A percentile compares a stretch with the other conserved stretches of the same genome.
Evolutionary conservation across 2,329 filamentous ascomycete genomes (phyloP).

Genomic region (Sclerotinia spermophila): DNA sequence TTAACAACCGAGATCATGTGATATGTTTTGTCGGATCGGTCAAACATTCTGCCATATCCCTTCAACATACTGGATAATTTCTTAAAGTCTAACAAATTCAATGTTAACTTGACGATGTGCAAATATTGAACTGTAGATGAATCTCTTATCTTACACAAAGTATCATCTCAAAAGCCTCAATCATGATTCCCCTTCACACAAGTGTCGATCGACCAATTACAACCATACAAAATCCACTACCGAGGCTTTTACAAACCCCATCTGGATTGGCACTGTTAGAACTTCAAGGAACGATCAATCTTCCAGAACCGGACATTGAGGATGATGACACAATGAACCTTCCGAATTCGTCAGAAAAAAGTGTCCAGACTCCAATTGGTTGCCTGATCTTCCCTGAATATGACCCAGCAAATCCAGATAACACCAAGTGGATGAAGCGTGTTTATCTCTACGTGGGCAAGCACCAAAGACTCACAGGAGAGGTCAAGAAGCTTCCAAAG

Average conservation of each 20-base stretch:
- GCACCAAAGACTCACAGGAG: conserved; percentile 83
- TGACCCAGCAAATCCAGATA: conserved; percentile 49
- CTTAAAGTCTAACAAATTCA: background rate
- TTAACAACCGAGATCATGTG: conserved; percentile 17
- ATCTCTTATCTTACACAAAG: background rate
- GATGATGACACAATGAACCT: conserved; percentile 24
- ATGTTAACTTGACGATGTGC: background rate
- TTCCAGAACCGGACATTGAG: conserved; percentile 49
- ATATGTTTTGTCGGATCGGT: background rate
- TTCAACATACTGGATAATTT: background rate
- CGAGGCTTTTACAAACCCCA: conserved; percentile 81
- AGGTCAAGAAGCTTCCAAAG: conserved; percentile 80
- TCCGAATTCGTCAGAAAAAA: conserved; percentile 20
- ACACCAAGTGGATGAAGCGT: conserved; percentile 80
- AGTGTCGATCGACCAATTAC: background rate
- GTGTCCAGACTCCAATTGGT: conserved; percentile 56
- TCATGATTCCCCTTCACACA: conserved; percentile 15
- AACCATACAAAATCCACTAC: conserved; percentile 53
- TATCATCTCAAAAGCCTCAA: background rate
- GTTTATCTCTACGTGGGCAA: conserved; percentile 85
- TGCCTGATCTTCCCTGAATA: conserved; percentile 77
- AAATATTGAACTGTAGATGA: background rate
- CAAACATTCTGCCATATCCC: background rate
- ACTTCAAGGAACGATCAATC: conserved; percentile 85
- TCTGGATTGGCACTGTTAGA: conserved; percentile 86